Evolutionary conservation across 768 basidiomycete genomes (phyloP).

Genomic region (Paxillus involutus): DNA sequence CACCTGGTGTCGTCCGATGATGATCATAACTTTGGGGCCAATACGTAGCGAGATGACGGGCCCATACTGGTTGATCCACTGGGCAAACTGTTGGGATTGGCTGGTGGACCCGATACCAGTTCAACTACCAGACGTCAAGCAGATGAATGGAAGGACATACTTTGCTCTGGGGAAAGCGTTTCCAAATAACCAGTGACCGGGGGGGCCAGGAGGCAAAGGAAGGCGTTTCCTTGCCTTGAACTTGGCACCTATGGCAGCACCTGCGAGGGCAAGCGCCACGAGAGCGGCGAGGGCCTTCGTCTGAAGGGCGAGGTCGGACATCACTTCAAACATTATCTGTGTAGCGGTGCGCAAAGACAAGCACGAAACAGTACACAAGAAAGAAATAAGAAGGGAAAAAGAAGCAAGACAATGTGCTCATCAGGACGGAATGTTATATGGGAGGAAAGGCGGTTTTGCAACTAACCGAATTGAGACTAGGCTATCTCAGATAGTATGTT

Average conservation of each 20-base stretch:
- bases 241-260: constrained; percentile 7
- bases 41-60: constrained; percentile 57
- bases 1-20: constrained; percentile 39
- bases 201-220: constrained; percentile 31
- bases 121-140: background rate
- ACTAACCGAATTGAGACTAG: background rate
- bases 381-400: background rate
- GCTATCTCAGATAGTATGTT: background rate
- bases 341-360: background rate
- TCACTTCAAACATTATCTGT: constrained; percentile 7
- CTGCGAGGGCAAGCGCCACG: constrained; percentile 14
- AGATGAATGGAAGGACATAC: constrained; percentile 13
- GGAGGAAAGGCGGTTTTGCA: background rate
- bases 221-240: constrained; percentile 13
- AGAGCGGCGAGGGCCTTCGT: constrained; percentile 20
- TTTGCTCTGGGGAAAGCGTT: constrained; percentile 26
- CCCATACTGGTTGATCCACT: constrained; percentile 61
- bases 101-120: constrained; percentile 1
- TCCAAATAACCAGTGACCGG: constrained; percentile 34
- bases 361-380: background rate
- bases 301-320: constrained; percentile 5
- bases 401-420: background rate
- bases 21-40: constrained; percentile 37
- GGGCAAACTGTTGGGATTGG: constrained; percentile 46
- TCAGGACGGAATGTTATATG: constrained; percentile 13